Evolutionary conservation across 202 grass and related monocot genomes (phyloP).

Genomic region (Elaeis oleifera): DNA sequence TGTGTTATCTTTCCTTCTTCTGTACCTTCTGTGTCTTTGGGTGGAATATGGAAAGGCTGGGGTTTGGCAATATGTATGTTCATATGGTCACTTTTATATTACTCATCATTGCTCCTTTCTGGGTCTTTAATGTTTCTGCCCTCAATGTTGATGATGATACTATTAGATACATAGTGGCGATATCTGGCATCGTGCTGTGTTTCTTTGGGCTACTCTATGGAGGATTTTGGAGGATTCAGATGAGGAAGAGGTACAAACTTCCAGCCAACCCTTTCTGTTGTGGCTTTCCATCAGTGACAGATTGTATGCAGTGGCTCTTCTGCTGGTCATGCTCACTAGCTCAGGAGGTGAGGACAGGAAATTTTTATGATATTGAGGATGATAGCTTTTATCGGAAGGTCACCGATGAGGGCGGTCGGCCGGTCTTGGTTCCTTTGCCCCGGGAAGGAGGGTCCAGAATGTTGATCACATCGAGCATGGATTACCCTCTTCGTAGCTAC

Average conservation of each 20-base stretch:
- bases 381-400: slow-evolving; percentile 7
- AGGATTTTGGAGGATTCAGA: slow-evolving; percentile 75
- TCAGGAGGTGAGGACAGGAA: slow-evolving; percentile 18
- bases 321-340: slow-evolving; percentile 18
- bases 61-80: slow-evolving; percentile 97
- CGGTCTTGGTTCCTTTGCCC: slow-evolving; percentile 4
- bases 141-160: slow-evolving; percentile 54
- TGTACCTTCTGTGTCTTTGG: slow-evolving; percentile 89
- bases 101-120: slow-evolving; percentile 51
- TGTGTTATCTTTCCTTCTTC: slow-evolving; percentile 49
- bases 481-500: background rate
- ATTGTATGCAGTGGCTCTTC: slow-evolving; percentile 31
- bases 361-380: slow-evolving; percentile 16
- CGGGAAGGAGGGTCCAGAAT: slow-evolving; percentile 4
- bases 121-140: slow-evolving; percentile 67
- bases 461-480: background rate
- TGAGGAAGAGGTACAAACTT: slow-evolving; percentile 84
- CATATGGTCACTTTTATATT: slow-evolving; percentile 76
- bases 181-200: slow-evolving; percentile 41
- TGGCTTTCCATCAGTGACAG: slow-evolving; percentile 31
- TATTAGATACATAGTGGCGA: slow-evolving; percentile 34
- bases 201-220: slow-evolving; percentile 79
- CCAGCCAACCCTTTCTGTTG: slow-evolving; percentile 16
- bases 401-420: background rate
- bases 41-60: slow-evolving; percentile 98